Percentiles rank a stretch among this genome's conserved stretches.
Conservation (phyloP, 176 grass and related monocot genomes). For the Cymbopogon citratus region DNA sequence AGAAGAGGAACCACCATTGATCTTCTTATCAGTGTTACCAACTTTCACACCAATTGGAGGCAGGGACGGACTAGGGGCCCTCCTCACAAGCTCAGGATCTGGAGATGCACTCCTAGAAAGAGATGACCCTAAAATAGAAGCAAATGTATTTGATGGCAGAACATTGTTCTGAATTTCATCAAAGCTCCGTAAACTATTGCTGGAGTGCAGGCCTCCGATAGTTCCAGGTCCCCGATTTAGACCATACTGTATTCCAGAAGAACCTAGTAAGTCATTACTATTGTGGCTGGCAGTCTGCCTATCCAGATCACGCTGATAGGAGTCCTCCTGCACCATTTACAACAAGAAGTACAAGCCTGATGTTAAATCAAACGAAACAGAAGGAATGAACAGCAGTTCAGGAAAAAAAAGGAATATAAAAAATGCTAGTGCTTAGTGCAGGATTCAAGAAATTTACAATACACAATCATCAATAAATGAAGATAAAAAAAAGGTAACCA, state of each 20-base stretch:
- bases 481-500: not conserved
- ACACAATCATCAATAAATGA: not conserved
- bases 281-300: conserved; percentile 17
- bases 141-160: conserved; percentile 52
- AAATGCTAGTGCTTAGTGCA: not conserved
- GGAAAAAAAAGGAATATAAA: not conserved
- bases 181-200: conserved; percentile 28
- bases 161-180: conserved; percentile 48
- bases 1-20: conserved; percentile 47
- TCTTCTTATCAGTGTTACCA: conserved; percentile 46
- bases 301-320: conserved; percentile 16
- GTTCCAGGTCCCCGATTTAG: conserved; percentile 31
- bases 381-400: too few species aligned
- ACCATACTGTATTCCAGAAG: conserved; percentile 44
- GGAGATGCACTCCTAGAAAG: conserved; percentile 68
- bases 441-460: not conserved
- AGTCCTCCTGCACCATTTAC: conserved; percentile 38
- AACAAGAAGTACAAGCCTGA: conserved; percentile 12
- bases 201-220: conserved; percentile 35
- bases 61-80: conserved; percentile 53
- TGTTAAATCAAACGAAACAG: conserved; percentile 13
- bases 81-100: conserved; percentile 59
- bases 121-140: conserved; percentile 62
- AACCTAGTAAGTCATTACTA: conserved; percentile 30
- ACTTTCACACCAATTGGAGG: conserved; percentile 80